phyloP scores from a whole-genome alignment of 192 early-diverging fungal species.

The Dimargaris xerosporica region DNA sequence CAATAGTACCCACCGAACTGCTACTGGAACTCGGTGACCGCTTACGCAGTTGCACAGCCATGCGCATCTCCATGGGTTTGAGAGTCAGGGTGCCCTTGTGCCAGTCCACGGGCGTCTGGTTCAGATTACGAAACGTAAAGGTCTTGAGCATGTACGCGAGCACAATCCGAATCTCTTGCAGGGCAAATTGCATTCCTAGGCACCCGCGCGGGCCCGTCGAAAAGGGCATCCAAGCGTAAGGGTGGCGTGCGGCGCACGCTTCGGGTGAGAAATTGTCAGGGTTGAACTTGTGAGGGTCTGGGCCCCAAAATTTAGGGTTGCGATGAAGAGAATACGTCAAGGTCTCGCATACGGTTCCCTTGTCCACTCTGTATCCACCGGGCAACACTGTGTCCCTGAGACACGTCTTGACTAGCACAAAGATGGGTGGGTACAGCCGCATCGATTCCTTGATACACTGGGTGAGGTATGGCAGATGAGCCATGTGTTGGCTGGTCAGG shows the following conservation, averaged over 20 bases:
- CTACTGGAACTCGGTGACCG: neutral
- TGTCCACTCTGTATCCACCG: conserved; percentile 23
- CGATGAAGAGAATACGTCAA: conserved; percentile 26
- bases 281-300: conserved; percentile 29
- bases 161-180: conserved; percentile 40
- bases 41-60: conserved; percentile 17
- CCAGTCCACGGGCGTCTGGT: conserved; percentile 13
- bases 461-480: conserved; percentile 28
- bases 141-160: conserved; percentile 28
- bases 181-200: conserved; percentile 41
- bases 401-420: conserved; percentile 19
- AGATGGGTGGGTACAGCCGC: conserved; percentile 33
- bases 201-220: conserved; percentile 30
- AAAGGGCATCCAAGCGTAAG: conserved; percentile 38
- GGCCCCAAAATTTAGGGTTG: conserved; percentile 23
- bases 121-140: conserved; percentile 25
- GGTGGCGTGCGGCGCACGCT: conserved; percentile 28
- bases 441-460: conserved; percentile 41
- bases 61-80: conserved; percentile 22
- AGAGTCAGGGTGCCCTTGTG: conserved; percentile 17
- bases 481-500: conserved; percentile 21
- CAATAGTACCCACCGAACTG: neutral
- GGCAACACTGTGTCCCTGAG: conserved; percentile 30
- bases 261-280: conserved; percentile 36
- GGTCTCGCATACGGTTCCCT: conserved; percentile 14